These are phyloP conservation scores for Eucalyptus cloeziana DNA, from an alignment of 345 rosid genomes.

Conservation along the genomic window DNA sequence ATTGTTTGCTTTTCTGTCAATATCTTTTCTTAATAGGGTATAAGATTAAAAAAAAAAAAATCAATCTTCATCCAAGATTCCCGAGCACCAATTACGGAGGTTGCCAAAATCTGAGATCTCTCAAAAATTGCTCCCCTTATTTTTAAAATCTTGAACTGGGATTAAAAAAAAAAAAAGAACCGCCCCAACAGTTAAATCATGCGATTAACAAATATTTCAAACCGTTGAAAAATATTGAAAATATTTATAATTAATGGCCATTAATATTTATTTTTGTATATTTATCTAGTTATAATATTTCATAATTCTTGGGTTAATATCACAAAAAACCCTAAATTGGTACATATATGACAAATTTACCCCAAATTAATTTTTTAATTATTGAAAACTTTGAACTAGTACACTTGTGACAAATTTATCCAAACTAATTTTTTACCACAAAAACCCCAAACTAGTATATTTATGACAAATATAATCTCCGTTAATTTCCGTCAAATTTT, in stretches of 20 bases:
- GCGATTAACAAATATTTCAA: not conserved
- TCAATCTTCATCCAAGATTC: not conserved
- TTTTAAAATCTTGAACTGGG: not conserved
- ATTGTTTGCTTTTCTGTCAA: not conserved
- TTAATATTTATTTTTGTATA: no score
- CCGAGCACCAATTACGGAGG: not conserved
- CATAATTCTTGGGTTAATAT: not conserved
- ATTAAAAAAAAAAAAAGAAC: not conserved
- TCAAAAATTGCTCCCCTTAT: not conserved
- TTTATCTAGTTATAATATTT: not conserved
- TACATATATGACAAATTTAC: no score
- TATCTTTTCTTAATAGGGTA: not conserved
- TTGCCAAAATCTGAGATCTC: not conserved
- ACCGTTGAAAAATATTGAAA: not conserved
- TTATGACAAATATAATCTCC: no score
- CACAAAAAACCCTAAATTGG: no score
- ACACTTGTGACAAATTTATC: no score
- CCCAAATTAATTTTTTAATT: accelerated
- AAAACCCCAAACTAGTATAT: no score
- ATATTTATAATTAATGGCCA: not conserved
- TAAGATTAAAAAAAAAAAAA: not conserved
- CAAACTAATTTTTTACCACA: accelerated
- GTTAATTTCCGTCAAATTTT: no score
- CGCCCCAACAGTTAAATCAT: not conserved
- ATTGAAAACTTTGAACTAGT: no score